Evolutionary conservation across 805 yeast species (phyloP), one percentile per base, ranked within the genome.

Genomic region (Torulaspora delbrueckii): DNA sequence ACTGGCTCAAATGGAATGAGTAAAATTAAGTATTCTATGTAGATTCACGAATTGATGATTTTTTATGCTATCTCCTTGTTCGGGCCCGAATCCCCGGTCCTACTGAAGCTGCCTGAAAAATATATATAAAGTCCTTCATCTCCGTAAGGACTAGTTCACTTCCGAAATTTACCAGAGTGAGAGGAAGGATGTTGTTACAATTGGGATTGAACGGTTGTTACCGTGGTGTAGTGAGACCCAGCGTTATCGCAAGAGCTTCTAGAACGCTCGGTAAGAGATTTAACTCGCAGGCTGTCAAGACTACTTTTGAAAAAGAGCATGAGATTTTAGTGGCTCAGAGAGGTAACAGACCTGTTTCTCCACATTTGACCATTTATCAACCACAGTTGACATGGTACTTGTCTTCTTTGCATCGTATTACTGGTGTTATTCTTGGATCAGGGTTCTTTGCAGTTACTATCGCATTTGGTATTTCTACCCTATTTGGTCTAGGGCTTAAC

Each of bases 281-380:
- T 42, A 42, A 43, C 22, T 45, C 50, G 12, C 39, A 39, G 18
- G 30, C 50, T 8, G 48, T 47, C 23, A 48, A 40, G 37, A 48
- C 54, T 16, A 50, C 40, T n/a, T 36, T 45, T 34, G 77, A 71
- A 22, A 79, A 79, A 55, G 95, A 85, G 59, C 77, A 84, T 54
- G 77, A 76, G 28, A 74, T 89, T 46, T 76, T 91, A 51, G 75
- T 79, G 46, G 80, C 81, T 43, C 98, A 91, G 74, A 81, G 99
- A 69, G 78, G 74, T 55, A 78, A 80, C 71, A 83, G 99, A 72
- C 98, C 98, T 27, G 70, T 78, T 12, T 88, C 96, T 25, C 98
- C 98, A 46, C 95, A 91, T 67, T 75, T 91, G 63, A 71, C 81
- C 51, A 90, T 93, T 64, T 91, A 91, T 74, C 76, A 90, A 72